Conservation (phyloP, 129 eudicot species). For the Ambrosia artemisiifolia region DNA sequence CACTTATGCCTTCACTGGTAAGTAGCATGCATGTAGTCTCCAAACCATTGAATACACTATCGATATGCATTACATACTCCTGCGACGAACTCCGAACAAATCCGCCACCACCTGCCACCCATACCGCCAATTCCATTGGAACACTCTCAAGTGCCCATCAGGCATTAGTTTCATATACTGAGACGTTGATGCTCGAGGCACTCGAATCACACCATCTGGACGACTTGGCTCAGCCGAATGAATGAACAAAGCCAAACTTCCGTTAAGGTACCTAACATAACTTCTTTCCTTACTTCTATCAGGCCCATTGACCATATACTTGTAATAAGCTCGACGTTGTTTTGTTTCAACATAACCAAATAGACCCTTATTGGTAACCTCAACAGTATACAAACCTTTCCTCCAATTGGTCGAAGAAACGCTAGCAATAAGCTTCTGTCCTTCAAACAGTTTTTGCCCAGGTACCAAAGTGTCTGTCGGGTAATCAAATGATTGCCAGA, state of each 20-base stretch:
- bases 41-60: background rate
- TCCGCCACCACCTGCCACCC: constrained; percentile 47
- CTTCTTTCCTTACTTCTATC: no score
- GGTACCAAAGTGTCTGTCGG: no score
- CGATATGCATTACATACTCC: background rate
- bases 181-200: constrained; percentile 30
- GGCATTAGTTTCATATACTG: constrained; percentile 43
- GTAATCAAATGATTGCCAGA: no score
- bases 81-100: constrained; percentile 27
- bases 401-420: constrained; percentile 26
- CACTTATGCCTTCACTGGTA: background rate
- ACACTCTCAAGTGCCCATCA: constrained; percentile 32
- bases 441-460: background rate
- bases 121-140: constrained; percentile 20
- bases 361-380: constrained; percentile 7
- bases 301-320: no score
- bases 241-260: no score
- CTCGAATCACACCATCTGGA: constrained; percentile 24
- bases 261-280: no score
- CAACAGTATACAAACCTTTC: constrained; percentile 21
- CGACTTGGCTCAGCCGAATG: constrained; percentile 7
- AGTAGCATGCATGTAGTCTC: background rate
- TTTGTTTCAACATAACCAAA: background rate
- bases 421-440: constrained; percentile 26
- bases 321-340: no score